A percentile compares a stretch with the other conserved stretches of the same genome.
Conservation (phyloP, 2,329 filamentous ascomycete species). For the Ascocoryne sarcoides region DNA sequence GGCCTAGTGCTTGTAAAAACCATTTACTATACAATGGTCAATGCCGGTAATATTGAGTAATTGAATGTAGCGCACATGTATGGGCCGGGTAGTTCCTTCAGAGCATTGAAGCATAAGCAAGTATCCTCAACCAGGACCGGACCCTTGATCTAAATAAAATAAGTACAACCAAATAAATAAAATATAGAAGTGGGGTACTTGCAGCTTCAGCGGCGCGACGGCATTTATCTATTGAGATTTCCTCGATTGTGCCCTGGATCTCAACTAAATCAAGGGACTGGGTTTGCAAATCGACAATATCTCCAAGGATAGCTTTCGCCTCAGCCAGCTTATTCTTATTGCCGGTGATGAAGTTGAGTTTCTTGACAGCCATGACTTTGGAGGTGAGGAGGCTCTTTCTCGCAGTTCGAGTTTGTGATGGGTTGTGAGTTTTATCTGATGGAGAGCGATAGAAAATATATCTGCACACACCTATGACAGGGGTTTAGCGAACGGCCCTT, state of each 20-base stretch:
- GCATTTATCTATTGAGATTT: constrained; percentile 85
- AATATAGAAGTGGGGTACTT: constrained; percentile 22
- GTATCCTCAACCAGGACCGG: constrained; percentile 96
- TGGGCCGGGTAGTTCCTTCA: constrained; percentile 84
- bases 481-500: neutral
- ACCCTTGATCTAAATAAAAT: constrained; percentile 54
- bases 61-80: constrained; percentile 62
- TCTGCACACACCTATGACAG: no score
- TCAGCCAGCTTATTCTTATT: constrained; percentile 92
- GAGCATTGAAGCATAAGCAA: constrained; percentile 82
- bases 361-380: constrained; percentile 22
- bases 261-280: constrained; percentile 75
- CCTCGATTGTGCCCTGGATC: constrained; percentile 85
- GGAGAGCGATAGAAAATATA: neutral
- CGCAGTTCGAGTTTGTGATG: no score
- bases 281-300: constrained; percentile 61
- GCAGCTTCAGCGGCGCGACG: constrained; percentile 71
- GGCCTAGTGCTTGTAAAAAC: constrained; percentile 79
- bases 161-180: constrained; percentile 5
- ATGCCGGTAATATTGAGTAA: neutral
- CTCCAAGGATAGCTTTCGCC: constrained; percentile 76
- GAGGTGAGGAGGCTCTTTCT: no score
- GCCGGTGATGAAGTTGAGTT: constrained; percentile 89
- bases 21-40: constrained; percentile 50
- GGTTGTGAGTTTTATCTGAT: no score